phyloP scores from a whole-genome alignment of 2,329 filamentous ascomycete genomes.

The Parafenestella ontariensis region DNA sequence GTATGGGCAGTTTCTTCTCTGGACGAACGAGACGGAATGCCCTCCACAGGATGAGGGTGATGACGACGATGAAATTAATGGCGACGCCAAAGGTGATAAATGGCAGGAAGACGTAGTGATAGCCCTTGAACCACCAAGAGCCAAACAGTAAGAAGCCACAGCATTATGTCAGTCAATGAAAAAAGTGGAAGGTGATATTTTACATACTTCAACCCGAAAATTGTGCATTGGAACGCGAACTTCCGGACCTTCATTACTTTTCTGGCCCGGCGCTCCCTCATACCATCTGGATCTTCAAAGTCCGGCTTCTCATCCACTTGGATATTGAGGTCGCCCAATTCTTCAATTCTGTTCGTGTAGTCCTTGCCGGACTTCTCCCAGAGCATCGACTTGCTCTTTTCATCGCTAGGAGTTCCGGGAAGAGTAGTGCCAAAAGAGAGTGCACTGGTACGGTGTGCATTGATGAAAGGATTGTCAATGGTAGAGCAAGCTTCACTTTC shows the following conservation, averaged over 20 bases:
- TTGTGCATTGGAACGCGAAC: background rate
- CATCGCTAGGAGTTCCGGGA: slow-evolving; percentile 1
- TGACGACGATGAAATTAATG: slow-evolving; percentile 55
- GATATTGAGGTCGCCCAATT: slow-evolving; percentile 6
- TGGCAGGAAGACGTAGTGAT: slow-evolving; percentile 54
- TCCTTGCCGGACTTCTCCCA: background rate
- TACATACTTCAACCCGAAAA: slow-evolving; percentile 14
- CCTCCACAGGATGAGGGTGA: slow-evolving; percentile 47
- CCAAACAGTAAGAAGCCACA: slow-evolving; percentile 17
- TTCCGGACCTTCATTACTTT: slow-evolving; percentile 7
- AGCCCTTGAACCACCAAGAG: slow-evolving; percentile 26
- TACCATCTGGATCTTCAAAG: slow-evolving; percentile 7
- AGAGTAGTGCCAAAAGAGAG: slow-evolving; percentile 6
- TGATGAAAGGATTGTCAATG: background rate
- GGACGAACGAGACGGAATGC: slow-evolving; percentile 43
- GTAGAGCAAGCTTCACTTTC: background rate
- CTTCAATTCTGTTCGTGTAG: background rate
- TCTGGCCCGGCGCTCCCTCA: slow-evolving; percentile 2
- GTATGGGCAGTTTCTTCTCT: slow-evolving; percentile 9
- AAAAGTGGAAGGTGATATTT: background rate
- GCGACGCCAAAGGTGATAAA: slow-evolving; percentile 43
- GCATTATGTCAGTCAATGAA: background rate
- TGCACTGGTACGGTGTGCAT: background rate
- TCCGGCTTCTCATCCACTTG: slow-evolving; percentile 11
- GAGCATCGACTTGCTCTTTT: background rate